Base-by-base conservation (phyloP, 2,329 filamentous ascomycete species). In the Penicillium sp. region DNA sequence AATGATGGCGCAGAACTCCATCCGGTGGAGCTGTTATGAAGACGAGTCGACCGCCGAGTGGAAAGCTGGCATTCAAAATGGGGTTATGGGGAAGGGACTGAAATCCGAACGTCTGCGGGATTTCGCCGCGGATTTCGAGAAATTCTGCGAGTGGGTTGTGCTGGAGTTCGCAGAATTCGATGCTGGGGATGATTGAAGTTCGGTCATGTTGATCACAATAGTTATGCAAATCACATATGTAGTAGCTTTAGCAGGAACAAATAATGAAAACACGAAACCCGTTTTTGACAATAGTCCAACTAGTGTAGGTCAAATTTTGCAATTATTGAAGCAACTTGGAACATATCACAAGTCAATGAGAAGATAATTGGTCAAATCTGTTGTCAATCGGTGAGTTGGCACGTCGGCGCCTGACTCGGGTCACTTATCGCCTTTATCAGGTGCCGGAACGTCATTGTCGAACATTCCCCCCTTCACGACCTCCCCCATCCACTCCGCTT, bases 121-220 rank as follows among this genome's bases (percentile, higher is more conserved):
- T 73, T 97, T 93, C 91, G 84, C 85, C 50, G 77, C 85, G 37
- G 85, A 90, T 65, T 97, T 93, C 86, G 93, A 97, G 79, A 83
- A 85, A 69, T 97, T 94, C 71, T 97, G 93, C 70, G 82, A 91
- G 54, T 97, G 92, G 92, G 82, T 97, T 45, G 89, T 96, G 10
- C 81, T 86, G 38, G 90, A 96, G 76, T 96, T 84, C 78, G 84
- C 69, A 40, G 79, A 82, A 62, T 80, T 80, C 57, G 71, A 78
- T 45, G 50, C 21, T 21, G 75, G 79, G 15, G 77, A 79, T 8
- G 76, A 78, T 43, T 66, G 54, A 61, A 35, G 21, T 15, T 40
- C 25, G 21, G 12, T 40, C 17, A 33, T 33, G 38, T 49, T 55
- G 75, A 65, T 37, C 66, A 67, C 49, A 49, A 17, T 41, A n/a